Percentiles rank a stretch among this genome's conserved stretches.
phyloP scores from a whole-genome alignment of 2,329 filamentous ascomycete genomes.

The Zopfia rhizophila region DNA sequence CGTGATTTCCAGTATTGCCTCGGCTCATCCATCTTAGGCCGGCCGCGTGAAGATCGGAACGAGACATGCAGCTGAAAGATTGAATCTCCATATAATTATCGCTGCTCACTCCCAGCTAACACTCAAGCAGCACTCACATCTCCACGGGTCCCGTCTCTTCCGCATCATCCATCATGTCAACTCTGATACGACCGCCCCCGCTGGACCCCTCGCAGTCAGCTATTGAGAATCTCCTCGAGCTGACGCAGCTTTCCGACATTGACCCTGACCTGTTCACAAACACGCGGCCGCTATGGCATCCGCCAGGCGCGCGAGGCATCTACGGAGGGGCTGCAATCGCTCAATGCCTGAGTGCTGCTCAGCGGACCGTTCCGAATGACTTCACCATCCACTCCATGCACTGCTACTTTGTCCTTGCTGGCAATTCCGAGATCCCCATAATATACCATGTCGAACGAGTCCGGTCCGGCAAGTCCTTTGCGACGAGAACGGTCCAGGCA shows the following conservation, averaged over 20 bases:
- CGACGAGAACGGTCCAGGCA: constrained; percentile 95
- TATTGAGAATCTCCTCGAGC: constrained; percentile 90
- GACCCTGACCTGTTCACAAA: constrained; percentile 94
- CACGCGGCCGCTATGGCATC: constrained; percentile 89
- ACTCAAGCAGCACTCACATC: constrained; percentile 5
- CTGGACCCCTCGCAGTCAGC: constrained; percentile 76
- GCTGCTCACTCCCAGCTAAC: no score
- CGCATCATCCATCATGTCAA: constrained; percentile 52
- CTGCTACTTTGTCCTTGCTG: constrained; percentile 97
- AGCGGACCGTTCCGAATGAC: constrained; percentile 81
- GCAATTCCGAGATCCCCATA: constrained; percentile 84
- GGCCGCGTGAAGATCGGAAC: no score
- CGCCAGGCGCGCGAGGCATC: constrained; percentile 89
- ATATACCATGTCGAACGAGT: constrained; percentile 96
- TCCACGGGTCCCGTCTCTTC: constrained; percentile 2
- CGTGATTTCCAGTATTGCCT: no score
- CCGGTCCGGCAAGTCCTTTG: constrained; percentile 87
- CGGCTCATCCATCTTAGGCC: no score
- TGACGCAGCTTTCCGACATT: constrained; percentile 81
- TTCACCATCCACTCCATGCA: constrained; percentile 96
- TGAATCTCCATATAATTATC: no score
- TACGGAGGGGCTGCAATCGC: constrained; percentile 94
- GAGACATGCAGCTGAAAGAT: no score
- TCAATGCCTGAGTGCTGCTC: constrained; percentile 87
- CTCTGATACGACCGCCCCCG: constrained; percentile 79